Percentiles rank a stretch among this genome's conserved stretches.
Conservation (phyloP, 139 green algal genomes). For the Edaphochlamys debaryana region DNA sequence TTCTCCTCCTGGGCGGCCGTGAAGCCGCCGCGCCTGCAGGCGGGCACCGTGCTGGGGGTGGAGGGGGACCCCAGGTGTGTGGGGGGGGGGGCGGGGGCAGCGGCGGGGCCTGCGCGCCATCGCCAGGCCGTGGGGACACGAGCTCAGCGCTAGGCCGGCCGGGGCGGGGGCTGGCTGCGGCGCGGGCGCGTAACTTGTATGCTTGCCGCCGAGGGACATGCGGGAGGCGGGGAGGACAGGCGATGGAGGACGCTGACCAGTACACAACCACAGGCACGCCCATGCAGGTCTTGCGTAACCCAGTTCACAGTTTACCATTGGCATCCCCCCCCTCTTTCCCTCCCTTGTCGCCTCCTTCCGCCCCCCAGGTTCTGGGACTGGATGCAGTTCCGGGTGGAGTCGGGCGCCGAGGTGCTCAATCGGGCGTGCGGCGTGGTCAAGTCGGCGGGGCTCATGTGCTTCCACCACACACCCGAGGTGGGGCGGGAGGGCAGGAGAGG, state of each 20-base stretch:
- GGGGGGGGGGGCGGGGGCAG: too few species aligned
- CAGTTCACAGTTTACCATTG: neutral
- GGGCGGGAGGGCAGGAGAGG: neutral
- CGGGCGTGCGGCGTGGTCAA: neutral
- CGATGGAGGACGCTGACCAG: too few species aligned
- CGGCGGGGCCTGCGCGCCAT: neutral
- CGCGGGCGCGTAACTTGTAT: too few species aligned
- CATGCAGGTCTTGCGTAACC: neutral
- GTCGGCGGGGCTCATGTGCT: constrained; percentile 24
- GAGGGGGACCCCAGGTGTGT: constrained; percentile 4
- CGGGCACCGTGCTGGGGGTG: neutral
- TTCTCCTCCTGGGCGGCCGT: constrained; percentile 11
- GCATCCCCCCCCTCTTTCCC: neutral
- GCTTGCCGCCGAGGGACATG: too few species aligned
- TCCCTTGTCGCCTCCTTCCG: neutral
- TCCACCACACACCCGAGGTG: constrained; percentile 40
- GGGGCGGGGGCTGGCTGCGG: too few species aligned
- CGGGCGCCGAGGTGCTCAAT: neutral
- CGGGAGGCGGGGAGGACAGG: too few species aligned
- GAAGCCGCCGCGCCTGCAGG: neutral
- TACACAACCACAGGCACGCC: too few species aligned
- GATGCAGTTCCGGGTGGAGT: constrained; percentile 3
- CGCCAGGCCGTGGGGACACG: neutral
- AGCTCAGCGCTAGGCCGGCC: too few species aligned
- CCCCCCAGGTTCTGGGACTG: constrained; percentile 30